Evolutionary conservation across 1,284 basidiomycete genomes (phyloP).

Genomic region (Rhodotorula sp.): DNA sequence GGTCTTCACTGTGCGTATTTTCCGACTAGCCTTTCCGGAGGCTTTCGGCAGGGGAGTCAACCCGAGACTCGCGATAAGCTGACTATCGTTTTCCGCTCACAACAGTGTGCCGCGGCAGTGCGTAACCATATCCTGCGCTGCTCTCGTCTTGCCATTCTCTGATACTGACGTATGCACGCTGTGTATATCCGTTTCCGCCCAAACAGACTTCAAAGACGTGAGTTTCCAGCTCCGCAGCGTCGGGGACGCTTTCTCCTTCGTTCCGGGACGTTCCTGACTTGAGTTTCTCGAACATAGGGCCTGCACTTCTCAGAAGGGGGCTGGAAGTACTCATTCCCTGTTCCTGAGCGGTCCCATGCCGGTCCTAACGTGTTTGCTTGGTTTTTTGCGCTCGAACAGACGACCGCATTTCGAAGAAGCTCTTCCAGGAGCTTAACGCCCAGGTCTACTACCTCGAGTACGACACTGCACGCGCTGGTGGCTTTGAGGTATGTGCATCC

Average conservation of each 20-base stretch:
- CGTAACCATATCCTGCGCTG: too few species aligned
- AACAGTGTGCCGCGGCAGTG: conserved; percentile 4
- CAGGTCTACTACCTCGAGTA: conserved; percentile 74
- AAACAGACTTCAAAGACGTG: conserved; percentile 10
- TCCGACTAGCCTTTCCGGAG: conserved; percentile 63
- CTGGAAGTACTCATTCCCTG: conserved; percentile 45
- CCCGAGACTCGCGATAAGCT: too few species aligned
- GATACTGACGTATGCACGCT: too few species aligned
- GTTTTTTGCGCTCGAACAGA: conserved; percentile 46
- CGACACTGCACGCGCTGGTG: conserved; percentile 69
- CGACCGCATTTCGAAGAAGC: conserved; percentile 66
- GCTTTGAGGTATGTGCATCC: conserved; percentile 55
- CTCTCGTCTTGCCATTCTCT: too few species aligned
- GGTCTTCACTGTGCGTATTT: conserved; percentile 66
- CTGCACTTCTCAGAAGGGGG: conserved; percentile 69
- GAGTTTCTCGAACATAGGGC: conserved; percentile 53
- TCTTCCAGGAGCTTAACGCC: conserved; percentile 59
- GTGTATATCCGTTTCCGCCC: too few species aligned
- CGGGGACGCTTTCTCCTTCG: conserved; percentile 1
- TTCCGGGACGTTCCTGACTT: not conserved
- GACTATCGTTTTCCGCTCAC: not conserved
- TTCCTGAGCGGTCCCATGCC: not conserved
- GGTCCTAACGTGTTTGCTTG: not conserved
- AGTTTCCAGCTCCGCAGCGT: not conserved
- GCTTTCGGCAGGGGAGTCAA: conserved; percentile 55